Evolutionary conservation across 1,284 basidiomycete genomes (phyloP).

Genomic region (Abortiporus biennis): DNA sequence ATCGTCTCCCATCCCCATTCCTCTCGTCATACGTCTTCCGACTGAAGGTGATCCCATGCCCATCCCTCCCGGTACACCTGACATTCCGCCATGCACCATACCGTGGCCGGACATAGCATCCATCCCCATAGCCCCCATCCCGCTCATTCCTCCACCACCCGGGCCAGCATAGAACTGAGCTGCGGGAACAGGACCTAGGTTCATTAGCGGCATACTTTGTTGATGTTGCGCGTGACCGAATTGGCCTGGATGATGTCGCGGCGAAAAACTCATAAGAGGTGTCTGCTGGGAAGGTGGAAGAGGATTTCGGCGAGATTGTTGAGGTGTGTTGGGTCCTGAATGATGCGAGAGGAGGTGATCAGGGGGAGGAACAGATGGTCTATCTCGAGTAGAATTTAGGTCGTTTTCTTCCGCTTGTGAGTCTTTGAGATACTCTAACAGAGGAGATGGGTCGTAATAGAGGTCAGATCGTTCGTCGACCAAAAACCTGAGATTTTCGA

Average conservation of each 20-base stretch:
- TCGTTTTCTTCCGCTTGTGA: slow-evolving; percentile 16
- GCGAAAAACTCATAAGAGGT: slow-evolving; percentile 23
- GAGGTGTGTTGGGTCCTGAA: slow-evolving; percentile 9
- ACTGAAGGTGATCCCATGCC: slow-evolving; percentile 7
- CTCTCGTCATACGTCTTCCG: slow-evolving; percentile 6
- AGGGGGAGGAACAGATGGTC: slow-evolving; percentile 15
- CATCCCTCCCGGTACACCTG: slow-evolving; percentile 23
- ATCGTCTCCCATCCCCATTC: slow-evolving; percentile 8
- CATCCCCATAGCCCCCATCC: too few relatives aligned
- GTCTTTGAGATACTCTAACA: slow-evolving; percentile 35
- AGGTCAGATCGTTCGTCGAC: slow-evolving; percentile 52
- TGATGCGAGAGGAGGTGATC: slow-evolving; percentile 2
- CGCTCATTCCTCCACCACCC: slow-evolving; percentile 12
- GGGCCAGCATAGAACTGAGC: slow-evolving; percentile 23
- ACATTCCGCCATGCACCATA: too few relatives aligned
- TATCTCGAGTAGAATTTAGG: slow-evolving; percentile 7
- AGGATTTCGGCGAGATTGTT: slow-evolving; percentile 10
- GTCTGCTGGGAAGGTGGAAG: slow-evolving; percentile 4
- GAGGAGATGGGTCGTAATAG: slow-evolving; percentile 55
- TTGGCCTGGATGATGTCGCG: slow-evolving; percentile 24
- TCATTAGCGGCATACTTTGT: slow-evolving; percentile 18
- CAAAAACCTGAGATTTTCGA: slow-evolving; percentile 47
- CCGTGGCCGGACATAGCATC: too few relatives aligned
- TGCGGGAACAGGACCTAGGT: slow-evolving; percentile 19
- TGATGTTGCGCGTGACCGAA: too few relatives aligned